phyloP scores from a whole-genome alignment of 305 asterid species.

The Fraxinus velutina region DNA sequence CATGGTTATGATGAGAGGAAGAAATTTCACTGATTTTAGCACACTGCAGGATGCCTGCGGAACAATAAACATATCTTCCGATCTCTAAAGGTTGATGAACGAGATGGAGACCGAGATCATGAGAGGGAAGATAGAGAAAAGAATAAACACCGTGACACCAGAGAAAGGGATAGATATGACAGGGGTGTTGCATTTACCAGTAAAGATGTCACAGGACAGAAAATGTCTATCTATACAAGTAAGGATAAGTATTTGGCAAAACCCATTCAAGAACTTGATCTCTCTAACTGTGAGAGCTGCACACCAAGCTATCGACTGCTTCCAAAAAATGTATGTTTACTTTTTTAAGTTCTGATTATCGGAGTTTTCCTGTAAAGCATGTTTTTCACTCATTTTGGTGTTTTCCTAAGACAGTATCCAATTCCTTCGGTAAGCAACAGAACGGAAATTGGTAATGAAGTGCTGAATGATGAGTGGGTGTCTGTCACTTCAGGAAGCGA shows the following conservation, averaged over 20 bases:
- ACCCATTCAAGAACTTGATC: conserved; percentile 97
- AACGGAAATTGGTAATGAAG: conserved; percentile 71
- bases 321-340: conserved; percentile 75
- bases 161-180: conserved; percentile 67
- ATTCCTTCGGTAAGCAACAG: conserved; percentile 74
- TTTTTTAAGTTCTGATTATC: conserved; percentile 18
- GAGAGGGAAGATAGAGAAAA: conserved; percentile 62
- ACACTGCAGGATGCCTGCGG: conserved; percentile 63
- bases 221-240: conserved; percentile 49
- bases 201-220: conserved; percentile 67
- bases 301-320: conserved; percentile 97
- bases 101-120: conserved; percentile 53
- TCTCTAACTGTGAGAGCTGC: conserved; percentile 82
- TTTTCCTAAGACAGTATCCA: conserved; percentile 67
- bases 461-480: conserved; percentile 95
- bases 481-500: conserved; percentile 99
- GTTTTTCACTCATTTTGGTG: conserved; percentile 34
- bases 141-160: conserved; percentile 47
- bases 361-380: conserved; percentile 19
- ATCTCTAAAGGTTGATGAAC: conserved; percentile 50
- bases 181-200: conserved; percentile 46
- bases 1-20: conserved; percentile 8
- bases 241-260: conserved; percentile 72
- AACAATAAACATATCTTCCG: conserved; percentile 46
- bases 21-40: conserved; percentile 18